These are phyloP conservation scores for Aureobasidium zeae DNA, from an alignment of 2,329 filamentous ascomycete species.

Conservation along the genomic window DNA sequence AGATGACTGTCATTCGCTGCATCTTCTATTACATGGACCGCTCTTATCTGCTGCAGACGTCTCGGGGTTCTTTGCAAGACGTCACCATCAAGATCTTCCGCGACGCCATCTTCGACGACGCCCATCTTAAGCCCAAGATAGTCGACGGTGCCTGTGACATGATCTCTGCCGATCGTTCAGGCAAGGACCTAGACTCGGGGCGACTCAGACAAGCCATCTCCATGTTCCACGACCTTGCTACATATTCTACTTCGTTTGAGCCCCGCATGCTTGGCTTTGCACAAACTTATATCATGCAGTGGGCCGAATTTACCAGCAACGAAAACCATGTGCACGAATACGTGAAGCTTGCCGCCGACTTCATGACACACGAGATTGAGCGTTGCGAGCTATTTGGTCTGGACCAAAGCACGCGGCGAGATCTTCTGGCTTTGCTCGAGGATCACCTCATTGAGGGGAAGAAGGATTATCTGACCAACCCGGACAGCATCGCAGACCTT, in stretches of 20 bases:
- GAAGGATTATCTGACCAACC: conserved; percentile 37
- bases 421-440: conserved; percentile 65
- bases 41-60: conserved; percentile 70
- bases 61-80: conserved; percentile 67
- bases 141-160: conserved; percentile 68
- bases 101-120: conserved; percentile 47
- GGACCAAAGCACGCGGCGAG: conserved; percentile 71
- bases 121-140: conserved; percentile 43
- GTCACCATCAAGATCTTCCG: conserved; percentile 71
- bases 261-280: conserved; percentile 61
- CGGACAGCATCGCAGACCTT: conserved; percentile 58
- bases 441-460: conserved; percentile 60
- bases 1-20: conserved; percentile 68
- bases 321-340: conserved; percentile 62
- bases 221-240: conserved; percentile 15
- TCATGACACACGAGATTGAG: conserved; percentile 63
- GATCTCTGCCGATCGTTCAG: conserved; percentile 60
- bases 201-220: conserved; percentile 60
- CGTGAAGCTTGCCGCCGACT: conserved; percentile 56
- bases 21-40: conserved; percentile 93
- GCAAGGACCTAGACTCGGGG: conserved; percentile 48
- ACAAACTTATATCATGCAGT: conserved; percentile 56
- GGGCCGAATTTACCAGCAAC: conserved; percentile 57
- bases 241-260: conserved; percentile 61
- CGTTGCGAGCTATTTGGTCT: conserved; percentile 75